Evolutionary conservation across 1,284 basidiomycete genomes (phyloP).

Genomic region (Puccinia triticina): DNA sequence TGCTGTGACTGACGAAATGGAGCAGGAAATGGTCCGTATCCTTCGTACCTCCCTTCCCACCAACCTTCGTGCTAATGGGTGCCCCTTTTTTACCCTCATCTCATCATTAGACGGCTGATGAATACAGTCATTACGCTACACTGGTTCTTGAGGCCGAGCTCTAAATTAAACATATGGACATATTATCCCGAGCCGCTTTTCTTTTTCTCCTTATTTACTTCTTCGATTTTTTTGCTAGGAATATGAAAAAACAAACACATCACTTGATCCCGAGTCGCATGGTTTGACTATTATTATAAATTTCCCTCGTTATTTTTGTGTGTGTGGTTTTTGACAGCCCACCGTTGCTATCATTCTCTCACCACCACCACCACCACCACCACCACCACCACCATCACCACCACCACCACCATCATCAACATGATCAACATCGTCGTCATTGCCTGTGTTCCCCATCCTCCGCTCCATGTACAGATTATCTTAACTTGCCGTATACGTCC

Average conservation of each 20-base stretch:
- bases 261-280: not conserved
- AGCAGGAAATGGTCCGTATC: slow-evolving; percentile 31
- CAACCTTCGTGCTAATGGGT: not conserved
- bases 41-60: not conserved
- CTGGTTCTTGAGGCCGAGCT: not conserved
- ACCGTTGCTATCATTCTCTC: not conserved
- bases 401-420: too few relatives aligned
- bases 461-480: not conserved
- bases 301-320: slow-evolving; percentile 8
- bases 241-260: not conserved
- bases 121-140: slow-evolving; percentile 32
- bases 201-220: not conserved
- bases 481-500: not conserved
- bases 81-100: too few relatives aligned
- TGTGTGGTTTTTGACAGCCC: not conserved
- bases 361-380: not conserved
- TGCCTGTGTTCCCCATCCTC: too few relatives aligned
- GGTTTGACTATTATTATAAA: not conserved
- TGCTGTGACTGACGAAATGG: slow-evolving; percentile 41
- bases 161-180: not conserved
- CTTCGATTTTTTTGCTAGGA: not conserved
- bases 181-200: not conserved
- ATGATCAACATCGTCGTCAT: too few relatives aligned
- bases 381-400: not conserved
- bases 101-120: slow-evolving; percentile 33